Conservation (phyloP, 2,329 filamentous ascomycete genomes). For the Emmonsia crescens region DNA sequence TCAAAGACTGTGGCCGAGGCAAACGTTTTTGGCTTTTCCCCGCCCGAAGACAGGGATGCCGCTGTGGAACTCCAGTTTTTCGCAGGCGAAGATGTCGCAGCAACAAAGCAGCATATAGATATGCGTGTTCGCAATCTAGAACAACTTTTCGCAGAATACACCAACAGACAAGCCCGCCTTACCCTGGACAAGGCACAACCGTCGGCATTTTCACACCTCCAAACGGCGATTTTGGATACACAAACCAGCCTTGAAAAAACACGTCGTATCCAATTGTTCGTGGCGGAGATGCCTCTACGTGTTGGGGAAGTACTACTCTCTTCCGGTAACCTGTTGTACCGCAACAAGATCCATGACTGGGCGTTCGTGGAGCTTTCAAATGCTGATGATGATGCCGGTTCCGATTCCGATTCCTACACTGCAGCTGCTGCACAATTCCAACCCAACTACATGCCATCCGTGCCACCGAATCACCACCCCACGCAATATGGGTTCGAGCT, state of each 20-base stretch:
- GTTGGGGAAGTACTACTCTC: constrained; percentile 6
- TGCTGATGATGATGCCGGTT: too few relatives aligned
- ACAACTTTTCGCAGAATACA: not conserved
- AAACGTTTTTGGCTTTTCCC: too few relatives aligned
- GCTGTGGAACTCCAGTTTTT: not conserved
- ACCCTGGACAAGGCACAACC: not conserved
- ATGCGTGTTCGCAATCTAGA: not conserved
- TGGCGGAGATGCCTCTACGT: constrained; percentile 3
- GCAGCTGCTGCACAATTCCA: not conserved
- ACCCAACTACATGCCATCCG: not conserved
- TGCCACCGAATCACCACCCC: too few relatives aligned
- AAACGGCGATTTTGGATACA: too few relatives aligned
- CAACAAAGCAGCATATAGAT: not conserved
- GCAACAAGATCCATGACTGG: constrained; percentile 5
- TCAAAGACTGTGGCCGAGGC: too few relatives aligned
- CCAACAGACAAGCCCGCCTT: not conserved
- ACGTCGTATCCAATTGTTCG: not conserved
- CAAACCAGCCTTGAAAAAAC: not conserved
- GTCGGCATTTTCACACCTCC: too few relatives aligned
- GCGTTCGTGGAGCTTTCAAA: constrained; percentile 8
- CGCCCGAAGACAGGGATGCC: too few relatives aligned
- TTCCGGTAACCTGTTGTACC: constrained; percentile 1
- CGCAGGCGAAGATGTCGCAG: constrained; percentile 1
- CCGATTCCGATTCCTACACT: too few relatives aligned
- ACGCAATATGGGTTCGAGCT: not conserved